Base-by-base conservation (phyloP, 768 basidiomycete species). In the Macrolepiota dolichaula region DNA sequence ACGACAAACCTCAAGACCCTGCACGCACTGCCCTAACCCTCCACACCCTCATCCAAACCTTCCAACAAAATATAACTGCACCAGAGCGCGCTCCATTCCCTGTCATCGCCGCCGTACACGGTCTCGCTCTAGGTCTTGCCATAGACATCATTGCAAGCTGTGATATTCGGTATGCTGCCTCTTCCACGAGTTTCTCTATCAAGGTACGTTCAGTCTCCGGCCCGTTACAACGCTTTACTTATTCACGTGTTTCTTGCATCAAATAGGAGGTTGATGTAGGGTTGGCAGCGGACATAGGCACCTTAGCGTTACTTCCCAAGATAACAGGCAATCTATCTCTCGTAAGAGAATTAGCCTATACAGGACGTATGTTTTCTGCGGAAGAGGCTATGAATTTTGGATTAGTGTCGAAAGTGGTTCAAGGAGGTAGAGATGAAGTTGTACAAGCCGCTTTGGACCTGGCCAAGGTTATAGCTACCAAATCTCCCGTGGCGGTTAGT, bases 201-300 rank as follows among this genome's bases (percentile, higher is more conserved):
- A 90, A 92, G 76, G 92, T 87, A 47, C 52, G 79, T 59, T 19
- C 19, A 22, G 66, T 68, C 86, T 51, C 70, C 75, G 47, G 82
- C 87, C 70, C 73, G 82, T 47, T 15, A 37, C 32, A 15, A 10
- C 29, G 10, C 17, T 1, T 5, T 58, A n/a, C n/a, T 19, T 9
- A 52, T 51, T 55, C 37, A 25, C n/a, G 29, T 32, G 29, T 51
- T 42, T 40, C 35, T 17, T 22, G 1, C 50, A 12, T 32, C 40
- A 19, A 70, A 12, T 67, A 93, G 91, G 92, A 96, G 79, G 87
- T 93, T 2, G 91, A 94, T 68, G 81, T 94, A 25, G 94, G 91
- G 0, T 77, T 96, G 0, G 94, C 94, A 2, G 88, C 94, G 0
- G 94, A 96, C 69, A 86, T 95, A 42, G 95, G 95, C 0, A 86